Conservation (phyloP, 768 basidiomycete genomes). For the Rhodotorula toruloides region DNA sequence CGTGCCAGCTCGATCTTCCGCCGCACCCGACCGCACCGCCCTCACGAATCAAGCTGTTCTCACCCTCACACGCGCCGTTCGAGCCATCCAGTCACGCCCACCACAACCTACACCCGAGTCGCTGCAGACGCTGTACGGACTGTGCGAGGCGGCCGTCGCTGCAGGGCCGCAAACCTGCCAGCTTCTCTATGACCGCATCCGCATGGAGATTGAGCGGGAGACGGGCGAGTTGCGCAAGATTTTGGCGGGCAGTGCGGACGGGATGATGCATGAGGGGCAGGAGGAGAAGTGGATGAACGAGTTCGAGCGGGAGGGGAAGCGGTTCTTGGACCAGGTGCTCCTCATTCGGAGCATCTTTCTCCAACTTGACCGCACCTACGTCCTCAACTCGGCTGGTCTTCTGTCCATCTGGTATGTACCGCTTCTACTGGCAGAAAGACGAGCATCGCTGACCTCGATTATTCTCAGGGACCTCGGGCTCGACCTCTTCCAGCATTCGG, state of each 20-base stretch:
- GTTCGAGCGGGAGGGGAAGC: constrained; percentile 58
- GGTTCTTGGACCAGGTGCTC: constrained; percentile 61
- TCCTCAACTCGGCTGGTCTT: constrained; percentile 50
- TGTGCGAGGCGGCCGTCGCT: constrained; percentile 42
- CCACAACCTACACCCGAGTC: constrained; percentile 40
- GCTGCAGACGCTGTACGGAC: constrained; percentile 39
- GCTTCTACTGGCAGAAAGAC: constrained; percentile 1
- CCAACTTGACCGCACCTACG: constrained; percentile 66
- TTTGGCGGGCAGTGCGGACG: constrained; percentile 45
- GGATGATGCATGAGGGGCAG: constrained; percentile 1
- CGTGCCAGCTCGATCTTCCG: background rate
- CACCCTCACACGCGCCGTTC: constrained; percentile 39
- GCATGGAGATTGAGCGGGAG: constrained; percentile 59
- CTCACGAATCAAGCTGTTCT: constrained; percentile 13
- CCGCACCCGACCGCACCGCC: background rate
- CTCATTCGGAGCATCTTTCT: constrained; percentile 62
- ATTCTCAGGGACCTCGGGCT: constrained; percentile 55
- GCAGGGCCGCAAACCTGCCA: constrained; percentile 53
- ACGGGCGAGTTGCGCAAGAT: constrained; percentile 50
- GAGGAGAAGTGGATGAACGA: constrained; percentile 57
- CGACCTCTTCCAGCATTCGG: constrained; percentile 52
- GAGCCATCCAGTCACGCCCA: constrained; percentile 39
- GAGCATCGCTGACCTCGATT: background rate
- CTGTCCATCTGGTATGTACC: constrained; percentile 53
- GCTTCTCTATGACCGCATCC: constrained; percentile 56